Percentiles rank a stretch among this genome's conserved stretches.
Conservation (phyloP, 305 asterid genomes). For the Salvia sclarea region DNA sequence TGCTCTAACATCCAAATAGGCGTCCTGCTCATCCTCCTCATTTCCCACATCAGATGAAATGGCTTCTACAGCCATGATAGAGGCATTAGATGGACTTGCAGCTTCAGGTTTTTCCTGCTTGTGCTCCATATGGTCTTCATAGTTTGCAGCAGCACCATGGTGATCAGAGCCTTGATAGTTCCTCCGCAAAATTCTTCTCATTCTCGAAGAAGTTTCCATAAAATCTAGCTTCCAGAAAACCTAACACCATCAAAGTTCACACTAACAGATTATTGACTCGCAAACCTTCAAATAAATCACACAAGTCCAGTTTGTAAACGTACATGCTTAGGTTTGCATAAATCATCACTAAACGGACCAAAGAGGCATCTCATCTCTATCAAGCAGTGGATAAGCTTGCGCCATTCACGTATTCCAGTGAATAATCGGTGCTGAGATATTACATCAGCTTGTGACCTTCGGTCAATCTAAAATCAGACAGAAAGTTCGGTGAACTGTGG, state of each 20-base stretch:
- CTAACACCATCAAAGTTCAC: conserved; percentile 45
- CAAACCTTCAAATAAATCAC: conserved; percentile 30
- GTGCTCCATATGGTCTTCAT: conserved; percentile 59
- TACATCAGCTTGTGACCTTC: conserved; percentile 86
- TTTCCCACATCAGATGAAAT: conserved; percentile 64
- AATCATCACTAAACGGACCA: conserved; percentile 73
- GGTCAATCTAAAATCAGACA: conserved; percentile 72
- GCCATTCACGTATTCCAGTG: conserved; percentile 97
- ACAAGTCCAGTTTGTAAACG: conserved; percentile 39
- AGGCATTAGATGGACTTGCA: conserved; percentile 81
- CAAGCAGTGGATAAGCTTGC: conserved; percentile 90
- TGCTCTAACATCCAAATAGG: conserved; percentile 48
- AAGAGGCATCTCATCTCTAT: conserved; percentile 85
- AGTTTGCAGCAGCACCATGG: conserved; percentile 93
- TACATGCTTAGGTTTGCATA: conserved; percentile 80
- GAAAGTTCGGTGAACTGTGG: conserved; percentile 28
- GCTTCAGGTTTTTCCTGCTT: conserved; percentile 55
- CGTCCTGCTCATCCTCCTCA: conserved; percentile 88
- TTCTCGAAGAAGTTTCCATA: conserved; percentile 92
- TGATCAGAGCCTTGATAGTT: conserved; percentile 89
- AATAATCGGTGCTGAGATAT: conserved; percentile 70
- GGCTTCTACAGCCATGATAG: conserved; percentile 89
- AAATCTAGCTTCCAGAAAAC: conserved; percentile 93
- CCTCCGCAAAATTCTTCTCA: conserved; percentile 87
- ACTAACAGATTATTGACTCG: conserved; percentile 25